Percentiles rank a stretch among this genome's conserved stretches.
phyloP scores from a whole-genome alignment of 305 asterid species.

The Solanum hybrid region DNA sequence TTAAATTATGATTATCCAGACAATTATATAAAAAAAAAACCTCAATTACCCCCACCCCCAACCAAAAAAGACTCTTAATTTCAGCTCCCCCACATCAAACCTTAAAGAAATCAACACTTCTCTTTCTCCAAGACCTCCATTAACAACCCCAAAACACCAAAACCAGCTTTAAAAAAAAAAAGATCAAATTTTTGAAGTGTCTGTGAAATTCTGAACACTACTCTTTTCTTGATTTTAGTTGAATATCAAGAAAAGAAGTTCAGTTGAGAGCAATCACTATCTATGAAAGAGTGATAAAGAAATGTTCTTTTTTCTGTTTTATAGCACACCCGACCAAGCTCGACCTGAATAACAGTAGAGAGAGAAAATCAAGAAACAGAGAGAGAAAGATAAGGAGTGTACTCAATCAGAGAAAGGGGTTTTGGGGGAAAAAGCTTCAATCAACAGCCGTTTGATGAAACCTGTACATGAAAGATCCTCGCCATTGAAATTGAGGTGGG shows the following conservation, averaged over 20 bases:
- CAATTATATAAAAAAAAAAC: background rate
- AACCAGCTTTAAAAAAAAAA: background rate
- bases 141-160: constrained; percentile 1
- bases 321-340: constrained; percentile 94
- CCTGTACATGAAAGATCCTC: background rate
- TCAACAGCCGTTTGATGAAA: background rate
- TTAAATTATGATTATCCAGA: background rate
- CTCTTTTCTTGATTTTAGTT: background rate
- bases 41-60: background rate
- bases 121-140: constrained; percentile 29
- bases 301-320: constrained; percentile 15
- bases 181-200: constrained; percentile 1
- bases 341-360: constrained; percentile 82
- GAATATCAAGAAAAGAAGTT: background rate
- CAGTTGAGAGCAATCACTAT: background rate
- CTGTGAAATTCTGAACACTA: background rate
- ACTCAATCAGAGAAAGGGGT: background rate
- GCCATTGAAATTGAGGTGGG: background rate
- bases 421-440: background rate
- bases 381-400: background rate
- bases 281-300: constrained; percentile 10
- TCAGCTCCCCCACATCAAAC: background rate
- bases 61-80: constrained; percentile 1
- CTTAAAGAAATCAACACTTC: constrained; percentile 7
- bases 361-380: background rate